Base-by-base conservation (phyloP, 768 basidiomycete genomes). In the Boletus rufocinnamomeus region DNA sequence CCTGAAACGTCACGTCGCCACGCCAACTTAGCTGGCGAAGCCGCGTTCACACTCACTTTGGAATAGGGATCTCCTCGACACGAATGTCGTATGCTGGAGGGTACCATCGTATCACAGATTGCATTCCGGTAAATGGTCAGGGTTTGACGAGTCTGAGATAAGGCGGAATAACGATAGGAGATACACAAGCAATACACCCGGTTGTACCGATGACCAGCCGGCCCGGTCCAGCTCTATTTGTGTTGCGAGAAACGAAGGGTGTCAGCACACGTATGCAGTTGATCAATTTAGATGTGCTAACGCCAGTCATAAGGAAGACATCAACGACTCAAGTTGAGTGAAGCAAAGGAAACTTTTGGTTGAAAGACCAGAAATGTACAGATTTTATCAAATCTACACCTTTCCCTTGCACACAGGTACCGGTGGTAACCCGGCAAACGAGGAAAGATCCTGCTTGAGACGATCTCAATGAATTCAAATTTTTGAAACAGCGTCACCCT, bases 1-100 rank as follows among this genome's bases (percentile, higher is more conserved):
- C 21, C 19, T 32, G 9, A 21, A 23, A 21, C 25, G 27, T 10
- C 16, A 27, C 25, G 14, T 16, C 13, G 32, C 27, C 40, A 35
- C 21, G 40, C 25, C 27, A 14, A 43, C n/a, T n/a, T n/a, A n/a
- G 40, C 25, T n/a, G 7, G 44, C 10, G 13, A 23, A 10, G 14
- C 17, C 17, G 5, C 6, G 28, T n/a, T 43, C 16, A 44, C 66
- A 77, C 84, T 74, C 60, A 81, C 81, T 63, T 70, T 25, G 88
- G 89, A 49, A 84, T 74, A 3, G 82, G 79, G 41, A 86, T 65
- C 8, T 72, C 70, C 69, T 90, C 89, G n/a, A 90, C 82, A 40
- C 87, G 80, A 56, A 91, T 83, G 68, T 91, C 84, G 64, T 82
- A 85, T 9, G 83, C 79, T 16, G 87, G 87, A 25, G 88, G 87